Evolutionary conservation across 2,329 filamentous ascomycete genomes (phyloP), one percentile per base, ranked within the genome.

Genomic region (Fusarium sp.): DNA sequence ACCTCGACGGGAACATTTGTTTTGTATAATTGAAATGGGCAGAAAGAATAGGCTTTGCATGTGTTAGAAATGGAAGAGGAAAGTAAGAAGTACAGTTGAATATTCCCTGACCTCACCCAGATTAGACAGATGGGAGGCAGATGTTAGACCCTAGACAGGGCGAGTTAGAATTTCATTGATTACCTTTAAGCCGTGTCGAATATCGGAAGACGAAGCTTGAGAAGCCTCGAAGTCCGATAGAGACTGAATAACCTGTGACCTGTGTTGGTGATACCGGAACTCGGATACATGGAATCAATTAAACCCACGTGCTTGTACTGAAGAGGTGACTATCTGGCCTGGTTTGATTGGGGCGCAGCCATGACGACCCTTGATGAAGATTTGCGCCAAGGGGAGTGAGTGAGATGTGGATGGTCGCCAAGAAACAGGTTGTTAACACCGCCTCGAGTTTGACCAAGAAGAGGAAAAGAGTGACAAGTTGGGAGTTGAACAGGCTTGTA

Each of bases 1-100:
- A 74, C 72, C 72, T 63, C 44, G 26, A 60, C 45, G 48, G 57
- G 55, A 69, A 69, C 35, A 70, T 75, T 75, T 73, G n/a, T 51
- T 74, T 75, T 74, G 69, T 75, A 75, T 39, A 75, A 62, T 60
- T 41, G 48, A 42, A 66, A 47, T 53, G 45, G 45, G 41, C 28
- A 59, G 63, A 55, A 50, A 61, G 41, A 70, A 20, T 53, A 38
- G 58, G 47, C n/a, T 32, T 65, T 32, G 38, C 44, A 39, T 41
- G 36, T 57, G 50, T 61, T 72, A 53, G 58, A 64, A 38, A 58
- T 45, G 71, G 42, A 51, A 28, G 44, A 67, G 35, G 54, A 32
- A 41, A 51, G 53, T 56, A 42, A 55, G 53, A 69, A 42, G 53
- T 57, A 69, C 45, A 62, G 39, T 36, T 44, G 47, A 61, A 69